These are phyloP conservation scores for Cladorrhinum sp. DNA, from an alignment of 2,329 filamentous ascomycete species.

Conservation along the genomic window DNA sequence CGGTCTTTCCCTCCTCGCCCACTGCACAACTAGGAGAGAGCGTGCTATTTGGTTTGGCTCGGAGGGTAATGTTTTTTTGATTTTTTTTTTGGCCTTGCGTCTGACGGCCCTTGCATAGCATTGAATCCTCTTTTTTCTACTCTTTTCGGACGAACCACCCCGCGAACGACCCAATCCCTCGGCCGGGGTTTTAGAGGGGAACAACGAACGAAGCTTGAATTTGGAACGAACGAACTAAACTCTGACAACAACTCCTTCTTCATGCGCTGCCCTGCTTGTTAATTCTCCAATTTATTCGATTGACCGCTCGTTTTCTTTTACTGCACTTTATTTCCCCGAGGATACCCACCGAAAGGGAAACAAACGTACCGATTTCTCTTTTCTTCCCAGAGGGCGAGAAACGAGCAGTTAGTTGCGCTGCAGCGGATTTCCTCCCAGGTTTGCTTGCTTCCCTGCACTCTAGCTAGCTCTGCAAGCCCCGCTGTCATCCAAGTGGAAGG, in stretches of 20 bases:
- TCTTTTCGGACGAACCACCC: neutral
- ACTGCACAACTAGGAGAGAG: neutral
- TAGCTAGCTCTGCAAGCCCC: neutral
- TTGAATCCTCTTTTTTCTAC: neutral
- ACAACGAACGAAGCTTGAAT: neutral
- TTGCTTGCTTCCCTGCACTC: neutral
- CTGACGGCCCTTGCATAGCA: constrained; percentile 2
- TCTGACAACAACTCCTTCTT: too few species aligned
- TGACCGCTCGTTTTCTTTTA: neutral
- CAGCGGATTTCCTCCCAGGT: neutral
- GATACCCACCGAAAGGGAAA: neutral
- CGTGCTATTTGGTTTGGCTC: neutral
- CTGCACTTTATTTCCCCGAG: neutral
- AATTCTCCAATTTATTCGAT: neutral
- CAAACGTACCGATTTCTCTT: neutral
- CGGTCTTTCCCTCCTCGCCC: neutral
- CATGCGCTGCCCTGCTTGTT: neutral
- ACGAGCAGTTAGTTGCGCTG: neutral
- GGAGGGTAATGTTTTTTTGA: too few species aligned
- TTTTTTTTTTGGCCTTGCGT: neutral
- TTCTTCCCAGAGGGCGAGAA: neutral
- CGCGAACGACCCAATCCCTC: neutral
- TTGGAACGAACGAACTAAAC: neutral
- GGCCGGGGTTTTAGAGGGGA: neutral
- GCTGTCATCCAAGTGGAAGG: neutral